Evolutionary conservation across 2,329 filamentous ascomycete genomes (phyloP).

Genomic region (Hirsutella rhossiliensis): DNA sequence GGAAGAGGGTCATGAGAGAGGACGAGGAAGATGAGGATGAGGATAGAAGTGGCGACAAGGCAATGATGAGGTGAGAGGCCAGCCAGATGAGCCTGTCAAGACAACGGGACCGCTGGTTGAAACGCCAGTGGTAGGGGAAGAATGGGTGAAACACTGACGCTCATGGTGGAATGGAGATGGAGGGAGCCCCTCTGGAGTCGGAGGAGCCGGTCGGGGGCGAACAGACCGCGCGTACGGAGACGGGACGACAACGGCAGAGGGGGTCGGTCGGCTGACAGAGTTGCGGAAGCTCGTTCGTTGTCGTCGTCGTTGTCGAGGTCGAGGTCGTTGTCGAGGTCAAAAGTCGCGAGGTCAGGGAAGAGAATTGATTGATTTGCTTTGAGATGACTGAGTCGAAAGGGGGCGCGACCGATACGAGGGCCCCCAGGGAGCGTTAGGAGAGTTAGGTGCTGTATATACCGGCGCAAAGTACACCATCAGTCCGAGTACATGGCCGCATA

Average conservation of each 20-base stretch:
- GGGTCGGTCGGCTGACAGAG: too few relatives aligned
- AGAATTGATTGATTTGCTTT: not conserved
- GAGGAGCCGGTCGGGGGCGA: not conserved
- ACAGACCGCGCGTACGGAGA: not conserved
- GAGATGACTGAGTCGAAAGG: not conserved
- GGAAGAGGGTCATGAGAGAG: not conserved
- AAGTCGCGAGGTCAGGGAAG: too few relatives aligned
- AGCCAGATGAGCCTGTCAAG: not conserved
- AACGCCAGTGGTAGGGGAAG: constrained; percentile 10
- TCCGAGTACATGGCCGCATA: not conserved
- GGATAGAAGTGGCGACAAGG: not conserved
- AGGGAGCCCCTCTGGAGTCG: not conserved
- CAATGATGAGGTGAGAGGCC: not conserved
- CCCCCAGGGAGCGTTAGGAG: not conserved
- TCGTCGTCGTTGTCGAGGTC: not conserved
- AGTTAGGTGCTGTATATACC: too few relatives aligned
- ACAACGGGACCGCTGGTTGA: constrained; percentile 4
- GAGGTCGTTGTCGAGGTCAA: not conserved
- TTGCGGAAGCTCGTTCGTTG: too few relatives aligned
- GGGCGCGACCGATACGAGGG: not conserved
- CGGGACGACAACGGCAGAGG: not conserved
- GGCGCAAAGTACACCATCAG: not conserved
- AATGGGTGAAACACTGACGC: constrained; percentile 14
- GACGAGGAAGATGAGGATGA: not conserved
- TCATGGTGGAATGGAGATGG: constrained; percentile 11